Base-by-base conservation (phyloP, 1,284 basidiomycete species). In the Trametes polyzona region DNA sequence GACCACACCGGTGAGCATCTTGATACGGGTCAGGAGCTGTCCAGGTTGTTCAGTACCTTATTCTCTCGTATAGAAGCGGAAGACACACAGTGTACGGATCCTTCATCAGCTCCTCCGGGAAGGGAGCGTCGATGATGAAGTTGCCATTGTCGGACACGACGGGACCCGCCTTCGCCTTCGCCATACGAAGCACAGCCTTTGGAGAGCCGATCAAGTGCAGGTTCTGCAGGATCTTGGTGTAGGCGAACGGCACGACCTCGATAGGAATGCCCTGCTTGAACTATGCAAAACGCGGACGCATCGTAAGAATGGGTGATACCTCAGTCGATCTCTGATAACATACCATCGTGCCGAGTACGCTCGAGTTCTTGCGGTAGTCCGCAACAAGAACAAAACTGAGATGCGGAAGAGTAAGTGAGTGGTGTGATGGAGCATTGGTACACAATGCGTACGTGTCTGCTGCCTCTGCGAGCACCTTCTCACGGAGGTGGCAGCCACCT, bases 141-240 rank as follows among this genome's bases (percentile, higher is more conserved):
- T 95, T 96, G 21, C 93, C 92, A 68, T 99, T 98, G 74, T 99
- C 96, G 4, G 92, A 87, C 17, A 99, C 96, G 30, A 99, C 93
- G 6, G 96, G 96, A 4, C 96, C 93, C 33, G 93, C 93, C 75
- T 95, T 95, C 57, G 83, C 83, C 57, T 83, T 78, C 0, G 87
- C 90, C 95, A 97, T 96, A 47, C 95, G 83, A 32, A 98, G 79
- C 6, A 76, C 78, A 47, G 90, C 82, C 57, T 81, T 76, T 29
- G 89, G 82, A 27, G 88, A 86, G 35, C 85, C 84, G 40, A 92
- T 74, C 17, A 79, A 76, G 54, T 83, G 86, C 40, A 96, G 70
- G 68, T 86, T 84, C 60, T 83, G 82, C 48, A 93, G 76, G 23
- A 96, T 92, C 70, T 91, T 92, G 41, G 88, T 91, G 72, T 97